These are phyloP conservation scores for Pythium apleroticum DNA, from an alignment of 352 stramenopile genomes.

Conservation along the genomic window DNA sequence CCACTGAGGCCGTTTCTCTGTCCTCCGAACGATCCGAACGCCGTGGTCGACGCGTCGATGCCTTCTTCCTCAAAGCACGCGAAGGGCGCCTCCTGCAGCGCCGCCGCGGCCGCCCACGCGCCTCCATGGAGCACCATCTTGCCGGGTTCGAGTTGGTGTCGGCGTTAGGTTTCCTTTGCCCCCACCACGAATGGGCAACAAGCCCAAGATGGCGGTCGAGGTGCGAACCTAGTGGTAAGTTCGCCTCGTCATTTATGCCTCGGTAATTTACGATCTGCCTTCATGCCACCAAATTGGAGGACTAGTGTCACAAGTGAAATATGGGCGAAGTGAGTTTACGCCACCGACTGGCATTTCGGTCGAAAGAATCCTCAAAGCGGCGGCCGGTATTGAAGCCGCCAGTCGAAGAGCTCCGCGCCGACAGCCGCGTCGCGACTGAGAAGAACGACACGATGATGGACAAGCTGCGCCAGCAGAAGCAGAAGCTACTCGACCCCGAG, in stretches of 20 bases:
- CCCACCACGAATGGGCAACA: constrained; percentile 16
- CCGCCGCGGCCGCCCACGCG: constrained; percentile 25
- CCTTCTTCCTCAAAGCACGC: constrained; percentile 73
- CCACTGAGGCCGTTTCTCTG: background rate
- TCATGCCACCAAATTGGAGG: constrained; percentile 1
- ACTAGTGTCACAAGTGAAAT: background rate
- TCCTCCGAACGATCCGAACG: background rate
- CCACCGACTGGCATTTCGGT: constrained; percentile 7
- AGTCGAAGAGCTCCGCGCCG: background rate
- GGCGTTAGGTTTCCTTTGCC: constrained; percentile 9
- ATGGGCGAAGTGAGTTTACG: background rate
- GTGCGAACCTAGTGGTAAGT: constrained; percentile 22
- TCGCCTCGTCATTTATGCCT: constrained; percentile 1
- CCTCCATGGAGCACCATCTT: constrained; percentile 13
- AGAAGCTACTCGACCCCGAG: constrained; percentile 82
- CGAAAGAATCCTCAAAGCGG: constrained; percentile 20
- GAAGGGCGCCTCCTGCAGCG: constrained; percentile 69
- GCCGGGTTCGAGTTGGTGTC: background rate
- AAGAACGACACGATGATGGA: constrained; percentile 49
- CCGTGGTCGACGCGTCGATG: constrained; percentile 10
- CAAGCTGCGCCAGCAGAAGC: constrained; percentile 60
- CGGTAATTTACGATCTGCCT: background rate
- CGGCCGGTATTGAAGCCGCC: constrained; percentile 11
- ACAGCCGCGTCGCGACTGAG: background rate
- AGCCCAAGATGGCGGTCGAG: background rate